These are phyloP conservation scores for Tagetes patula DNA, from an alignment of 129 eudicot species.

Conservation along the genomic window DNA sequence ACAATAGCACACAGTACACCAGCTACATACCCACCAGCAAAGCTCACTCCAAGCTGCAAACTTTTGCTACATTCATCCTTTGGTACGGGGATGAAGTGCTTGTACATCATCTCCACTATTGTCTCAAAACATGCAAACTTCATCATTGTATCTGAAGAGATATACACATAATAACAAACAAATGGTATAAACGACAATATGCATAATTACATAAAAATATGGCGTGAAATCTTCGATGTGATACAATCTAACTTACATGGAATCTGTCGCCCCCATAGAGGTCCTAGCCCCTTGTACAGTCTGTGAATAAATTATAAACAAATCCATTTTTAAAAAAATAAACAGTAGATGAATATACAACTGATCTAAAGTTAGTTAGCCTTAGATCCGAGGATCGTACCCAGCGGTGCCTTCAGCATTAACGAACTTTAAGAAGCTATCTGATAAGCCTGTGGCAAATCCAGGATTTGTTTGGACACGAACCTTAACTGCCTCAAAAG, in stretches of 20 bases:
- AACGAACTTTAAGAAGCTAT: constrained; percentile 75
- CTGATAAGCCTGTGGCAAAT: constrained; percentile 79
- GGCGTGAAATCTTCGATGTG: neutral
- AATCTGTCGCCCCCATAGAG: constrained; percentile 96
- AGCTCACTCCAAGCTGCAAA: constrained; percentile 87
- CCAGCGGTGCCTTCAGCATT: constrained; percentile 70
- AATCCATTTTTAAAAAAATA: neutral
- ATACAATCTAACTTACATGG: constrained; percentile 60
- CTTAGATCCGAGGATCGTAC: constrained; percentile 32
- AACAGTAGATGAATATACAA: neutral
- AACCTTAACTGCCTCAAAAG: constrained; percentile 93
- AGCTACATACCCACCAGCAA: constrained; percentile 87
- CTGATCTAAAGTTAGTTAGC: neutral
- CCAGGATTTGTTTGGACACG: constrained; percentile 95
- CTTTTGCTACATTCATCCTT: constrained; percentile 75
- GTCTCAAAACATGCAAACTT: constrained; percentile 85
- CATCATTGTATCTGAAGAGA: constrained; percentile 85
- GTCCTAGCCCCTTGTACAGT: constrained; percentile 84
- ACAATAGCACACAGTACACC: constrained; percentile 85
- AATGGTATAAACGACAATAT: neutral
- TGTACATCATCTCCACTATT: constrained; percentile 73
- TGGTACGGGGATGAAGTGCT: constrained; percentile 71
- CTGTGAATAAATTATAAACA: constrained; percentile 33
- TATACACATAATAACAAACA: constrained; percentile 9
- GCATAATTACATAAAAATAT: neutral